Conservation (phyloP, 495 filamentous ascomycete species). For the Penicillium nucicola region DNA sequence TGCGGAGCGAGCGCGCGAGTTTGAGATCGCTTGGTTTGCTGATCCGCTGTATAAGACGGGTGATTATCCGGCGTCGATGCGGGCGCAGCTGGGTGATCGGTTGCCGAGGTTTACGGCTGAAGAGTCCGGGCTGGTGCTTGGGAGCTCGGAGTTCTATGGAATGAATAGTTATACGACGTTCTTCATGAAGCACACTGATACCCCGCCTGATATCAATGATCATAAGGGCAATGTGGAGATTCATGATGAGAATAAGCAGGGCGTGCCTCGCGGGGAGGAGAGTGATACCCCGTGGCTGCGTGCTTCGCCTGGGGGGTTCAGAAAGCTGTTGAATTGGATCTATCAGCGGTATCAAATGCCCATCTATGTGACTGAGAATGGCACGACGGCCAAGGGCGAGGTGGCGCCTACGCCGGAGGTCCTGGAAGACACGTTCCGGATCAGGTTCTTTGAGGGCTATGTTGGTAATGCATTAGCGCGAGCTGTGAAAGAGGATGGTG, state of each 20-base stretch:
- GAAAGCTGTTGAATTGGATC: slow-evolving; percentile 45
- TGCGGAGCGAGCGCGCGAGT: slow-evolving; percentile 42
- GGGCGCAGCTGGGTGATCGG: slow-evolving; percentile 45
- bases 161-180: slow-evolving; percentile 52
- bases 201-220: slow-evolving; percentile 40
- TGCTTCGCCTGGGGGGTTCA: slow-evolving; percentile 37
- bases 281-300: slow-evolving; percentile 47
- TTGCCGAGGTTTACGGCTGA: slow-evolving; percentile 42
- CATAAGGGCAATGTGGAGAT: slow-evolving; percentile 44
- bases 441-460: slow-evolving; percentile 45
- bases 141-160: slow-evolving; percentile 49
- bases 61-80: slow-evolving; percentile 48
- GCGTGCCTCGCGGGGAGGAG: slow-evolving; percentile 42
- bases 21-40: slow-evolving; percentile 49
- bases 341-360: slow-evolving; percentile 39
- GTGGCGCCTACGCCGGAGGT: slow-evolving; percentile 32
- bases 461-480: slow-evolving; percentile 40
- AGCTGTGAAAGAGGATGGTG: slow-evolving; percentile 40
- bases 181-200: slow-evolving; percentile 38
- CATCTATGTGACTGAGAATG: slow-evolving; percentile 52
- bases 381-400: slow-evolving; percentile 46
- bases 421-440: slow-evolving; percentile 43
- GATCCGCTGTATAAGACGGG: slow-evolving; percentile 47
- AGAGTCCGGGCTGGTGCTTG: slow-evolving; percentile 39
- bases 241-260: slow-evolving; percentile 42